Evolutionary conservation across 192 early-diverging fungal genomes (phyloP).

Genomic region (Coemansia sp.): DNA sequence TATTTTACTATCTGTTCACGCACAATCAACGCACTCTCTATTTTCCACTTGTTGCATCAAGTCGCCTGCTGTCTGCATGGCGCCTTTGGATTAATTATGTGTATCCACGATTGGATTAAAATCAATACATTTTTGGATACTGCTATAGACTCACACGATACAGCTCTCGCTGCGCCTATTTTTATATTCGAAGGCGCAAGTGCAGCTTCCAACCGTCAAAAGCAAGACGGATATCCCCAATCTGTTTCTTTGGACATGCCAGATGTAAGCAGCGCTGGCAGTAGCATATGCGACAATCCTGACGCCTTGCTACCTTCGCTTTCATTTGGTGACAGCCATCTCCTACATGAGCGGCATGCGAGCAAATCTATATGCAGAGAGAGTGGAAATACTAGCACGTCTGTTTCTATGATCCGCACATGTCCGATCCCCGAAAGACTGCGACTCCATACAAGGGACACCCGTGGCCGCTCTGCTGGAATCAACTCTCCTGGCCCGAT

Average conservation of each 20-base stretch:
- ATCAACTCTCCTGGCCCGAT: slow-evolving; percentile 17
- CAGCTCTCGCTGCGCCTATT: background rate
- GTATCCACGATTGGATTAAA: background rate
- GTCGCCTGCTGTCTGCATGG: background rate
- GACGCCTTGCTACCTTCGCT: background rate
- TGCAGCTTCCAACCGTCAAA: background rate
- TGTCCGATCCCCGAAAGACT: slow-evolving; percentile 49
- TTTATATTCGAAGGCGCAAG: background rate
- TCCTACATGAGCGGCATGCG: background rate
- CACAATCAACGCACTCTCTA: background rate
- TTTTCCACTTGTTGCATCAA: background rate
- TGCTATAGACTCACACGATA: background rate
- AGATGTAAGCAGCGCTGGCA: background rate
- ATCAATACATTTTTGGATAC: background rate
- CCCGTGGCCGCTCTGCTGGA: slow-evolving; percentile 1
- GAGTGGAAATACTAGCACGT: background rate
- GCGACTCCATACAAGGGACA: slow-evolving; percentile 29
- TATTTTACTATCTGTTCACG: background rate
- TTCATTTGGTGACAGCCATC: background rate
- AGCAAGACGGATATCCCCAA: background rate
- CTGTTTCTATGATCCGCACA: slow-evolving; percentile 31
- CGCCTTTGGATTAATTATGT: background rate
- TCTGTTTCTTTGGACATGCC: background rate
- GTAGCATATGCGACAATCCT: background rate
- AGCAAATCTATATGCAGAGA: background rate